Evolutionary conservation across 257 asterid genomes (phyloP).

Genomic region (Marsdenia floribunda): DNA sequence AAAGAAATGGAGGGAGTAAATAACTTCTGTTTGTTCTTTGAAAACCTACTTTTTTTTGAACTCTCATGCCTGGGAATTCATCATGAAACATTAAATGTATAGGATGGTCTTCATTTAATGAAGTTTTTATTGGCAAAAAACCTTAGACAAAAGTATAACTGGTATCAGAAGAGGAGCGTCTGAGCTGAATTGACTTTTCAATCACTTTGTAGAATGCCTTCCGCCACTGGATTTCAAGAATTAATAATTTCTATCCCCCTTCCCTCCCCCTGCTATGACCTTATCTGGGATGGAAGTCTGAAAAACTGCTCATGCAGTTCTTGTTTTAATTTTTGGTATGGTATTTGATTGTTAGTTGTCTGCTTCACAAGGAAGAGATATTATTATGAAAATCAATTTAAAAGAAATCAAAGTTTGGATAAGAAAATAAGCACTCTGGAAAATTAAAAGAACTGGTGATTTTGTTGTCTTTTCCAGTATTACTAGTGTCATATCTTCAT

Average conservation of each 20-base stretch:
- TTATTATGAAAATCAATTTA: not conserved
- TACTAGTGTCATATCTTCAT: not conserved
- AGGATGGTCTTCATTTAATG: not conserved
- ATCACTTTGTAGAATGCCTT: not conserved
- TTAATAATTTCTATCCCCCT: not conserved
- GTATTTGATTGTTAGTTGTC: not conserved
- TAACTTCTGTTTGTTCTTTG: not conserved
- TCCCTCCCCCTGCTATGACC: not conserved
- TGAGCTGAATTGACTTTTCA: not conserved
- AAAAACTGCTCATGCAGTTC: not conserved
- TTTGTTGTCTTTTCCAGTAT: not conserved
- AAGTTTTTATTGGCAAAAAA: not conserved
- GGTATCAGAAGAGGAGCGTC: not conserved
- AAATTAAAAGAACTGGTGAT: not conserved
- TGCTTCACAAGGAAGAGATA: not conserved
- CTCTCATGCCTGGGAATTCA: not conserved
- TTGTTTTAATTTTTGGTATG: not conserved
- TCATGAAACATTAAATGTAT: not conserved
- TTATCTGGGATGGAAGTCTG: not conserved
- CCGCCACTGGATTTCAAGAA: not conserved
- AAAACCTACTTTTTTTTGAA: not conserved
- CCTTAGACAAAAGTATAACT: not conserved
- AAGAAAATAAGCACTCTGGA: not conserved
- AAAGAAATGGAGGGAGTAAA: not conserved
- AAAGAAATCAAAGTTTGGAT: not conserved